Evolutionary conservation across 148 eudicot genomes (phyloP).

Genomic region (Fagopyrum homotropicum): DNA sequence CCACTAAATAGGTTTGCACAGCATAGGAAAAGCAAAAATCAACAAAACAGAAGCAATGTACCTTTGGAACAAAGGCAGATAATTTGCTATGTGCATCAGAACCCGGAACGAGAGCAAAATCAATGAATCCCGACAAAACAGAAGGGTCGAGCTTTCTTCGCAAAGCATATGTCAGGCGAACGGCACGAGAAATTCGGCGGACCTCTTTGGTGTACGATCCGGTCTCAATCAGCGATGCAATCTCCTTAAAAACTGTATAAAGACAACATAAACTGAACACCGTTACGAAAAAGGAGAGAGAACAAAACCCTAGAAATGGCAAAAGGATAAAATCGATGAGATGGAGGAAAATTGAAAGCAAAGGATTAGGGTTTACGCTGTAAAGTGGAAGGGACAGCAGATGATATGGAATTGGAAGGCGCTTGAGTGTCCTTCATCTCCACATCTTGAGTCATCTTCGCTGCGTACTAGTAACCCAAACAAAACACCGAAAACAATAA

Average conservation of each 20-base stretch:
- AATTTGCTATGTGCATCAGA: slow-evolving; percentile 63
- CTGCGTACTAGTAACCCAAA: background rate
- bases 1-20: background rate
- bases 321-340: background rate
- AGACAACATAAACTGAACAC: slow-evolving; percentile 10
- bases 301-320: slow-evolving; percentile 16
- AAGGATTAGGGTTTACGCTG: slow-evolving; percentile 35
- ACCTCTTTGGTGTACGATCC: slow-evolving; percentile 70
- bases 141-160: slow-evolving; percentile 61
- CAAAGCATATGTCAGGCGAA: slow-evolving; percentile 61
- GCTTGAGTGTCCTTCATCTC: slow-evolving; percentile 75
- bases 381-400: slow-evolving; percentile 43
- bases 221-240: slow-evolving; percentile 58
- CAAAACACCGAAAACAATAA: background rate
- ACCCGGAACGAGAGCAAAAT: slow-evolving; percentile 56
- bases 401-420: slow-evolving; percentile 49
- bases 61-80: slow-evolving; percentile 72
- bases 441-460: slow-evolving; percentile 73
- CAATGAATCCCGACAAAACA: slow-evolving; percentile 54
- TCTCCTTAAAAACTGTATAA: slow-evolving; percentile 71
- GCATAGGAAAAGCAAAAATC: background rate
- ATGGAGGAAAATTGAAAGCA: background rate
- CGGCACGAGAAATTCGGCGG: slow-evolving; percentile 63
- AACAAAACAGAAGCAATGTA: slow-evolving; percentile 16
- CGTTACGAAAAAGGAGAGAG: background rate